Evolutionary conservation across 441 rosid species (phyloP), one percentile per base, ranked within the genome.

Genomic region (Hura crepitans): DNA sequence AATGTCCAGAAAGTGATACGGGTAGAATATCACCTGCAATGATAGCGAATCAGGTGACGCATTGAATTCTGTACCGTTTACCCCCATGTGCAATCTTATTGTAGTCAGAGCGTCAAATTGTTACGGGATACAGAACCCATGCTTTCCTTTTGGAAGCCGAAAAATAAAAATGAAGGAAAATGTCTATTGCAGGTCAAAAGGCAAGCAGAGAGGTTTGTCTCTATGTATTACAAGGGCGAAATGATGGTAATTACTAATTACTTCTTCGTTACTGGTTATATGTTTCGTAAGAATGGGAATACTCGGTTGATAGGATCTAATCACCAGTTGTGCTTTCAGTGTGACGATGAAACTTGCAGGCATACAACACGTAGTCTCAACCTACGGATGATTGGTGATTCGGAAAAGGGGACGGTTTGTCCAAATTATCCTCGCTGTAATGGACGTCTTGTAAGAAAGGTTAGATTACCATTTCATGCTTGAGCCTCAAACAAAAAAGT

Each of bases 311-410:
- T 25, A 50, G 54, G 31, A 61, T 43, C 65, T 62, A 39, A 65
- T 69, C 1, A 42, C 53, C 60, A 53, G 13, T 63, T 72, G 57
- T 62, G 49, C 28, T 81, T 74, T 56, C 87, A 90, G 98, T 95
- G 99, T 75, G 99, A 95, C 33, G 99, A 92, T 61, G 99, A 92
- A 77, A 87, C 93, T 63, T 95, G 99, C 85, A 87, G 87, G 78
- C 85, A 84, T 74, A 82, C 89, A 0, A 89, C 99, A 2, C 84
- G 95, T 12, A 70, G 88, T 65, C 79, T 87, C 62, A 92, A 78
- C 81, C 71, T 85, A 73, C 86, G 84, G 69, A 74, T 92, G 75
- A 51, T 92, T 3, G 97, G 97, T 62, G 97, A 90, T 72, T 83
- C 89, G 23, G 99, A 92, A 73, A 82, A 82, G 23, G 99, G 99